Evolutionary conservation across 2,329 filamentous ascomycete species (phyloP).

Genomic region (Cladophialophora yegresii): DNA sequence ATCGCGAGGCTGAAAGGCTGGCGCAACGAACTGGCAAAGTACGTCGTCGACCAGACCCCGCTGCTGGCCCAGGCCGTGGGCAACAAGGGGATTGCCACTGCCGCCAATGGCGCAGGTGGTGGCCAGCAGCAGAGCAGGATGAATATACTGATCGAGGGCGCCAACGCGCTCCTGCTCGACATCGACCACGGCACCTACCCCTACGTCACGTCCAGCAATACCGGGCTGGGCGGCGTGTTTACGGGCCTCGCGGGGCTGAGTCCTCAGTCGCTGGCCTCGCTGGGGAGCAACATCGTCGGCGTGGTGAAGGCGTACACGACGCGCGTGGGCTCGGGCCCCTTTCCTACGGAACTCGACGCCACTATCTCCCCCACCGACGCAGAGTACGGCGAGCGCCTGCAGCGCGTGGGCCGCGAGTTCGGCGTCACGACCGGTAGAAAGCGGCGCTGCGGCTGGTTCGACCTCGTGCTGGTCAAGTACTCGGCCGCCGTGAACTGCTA

Average conservation of each 20-base stretch:
- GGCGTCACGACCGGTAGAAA: conserved; percentile 63
- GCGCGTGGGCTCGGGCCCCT: conserved; percentile 61
- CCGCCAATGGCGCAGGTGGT: conserved; percentile 2
- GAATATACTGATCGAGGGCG: conserved; percentile 63
- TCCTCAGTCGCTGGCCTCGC: conserved; percentile 57
- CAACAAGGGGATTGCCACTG: conserved; percentile 31
- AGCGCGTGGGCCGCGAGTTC: conserved; percentile 55
- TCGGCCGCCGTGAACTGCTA: conserved; percentile 59
- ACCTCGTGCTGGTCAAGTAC: conserved; percentile 65
- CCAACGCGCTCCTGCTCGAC: conserved; percentile 66
- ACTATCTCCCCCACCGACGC: conserved; percentile 32
- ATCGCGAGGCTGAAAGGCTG: conserved; percentile 52
- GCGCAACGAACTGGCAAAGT: conserved; percentile 51
- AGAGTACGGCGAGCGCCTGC: conserved; percentile 51
- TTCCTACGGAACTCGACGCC: conserved; percentile 57
- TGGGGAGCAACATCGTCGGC: conserved; percentile 53
- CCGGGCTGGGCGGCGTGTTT: conserved; percentile 54
- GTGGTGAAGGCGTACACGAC: conserved; percentile 68
- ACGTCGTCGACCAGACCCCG: conserved; percentile 52
- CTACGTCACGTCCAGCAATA: conserved; percentile 52
- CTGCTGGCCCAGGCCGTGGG: conserved; percentile 32
- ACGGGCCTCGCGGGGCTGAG: conserved; percentile 61
- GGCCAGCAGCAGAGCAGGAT: not conserved
- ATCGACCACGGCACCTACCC: conserved; percentile 57
- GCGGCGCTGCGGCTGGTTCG: conserved; percentile 66